Conservation (phyloP, 1,139 yeast species). For the Pichia cactophila region DNA sequence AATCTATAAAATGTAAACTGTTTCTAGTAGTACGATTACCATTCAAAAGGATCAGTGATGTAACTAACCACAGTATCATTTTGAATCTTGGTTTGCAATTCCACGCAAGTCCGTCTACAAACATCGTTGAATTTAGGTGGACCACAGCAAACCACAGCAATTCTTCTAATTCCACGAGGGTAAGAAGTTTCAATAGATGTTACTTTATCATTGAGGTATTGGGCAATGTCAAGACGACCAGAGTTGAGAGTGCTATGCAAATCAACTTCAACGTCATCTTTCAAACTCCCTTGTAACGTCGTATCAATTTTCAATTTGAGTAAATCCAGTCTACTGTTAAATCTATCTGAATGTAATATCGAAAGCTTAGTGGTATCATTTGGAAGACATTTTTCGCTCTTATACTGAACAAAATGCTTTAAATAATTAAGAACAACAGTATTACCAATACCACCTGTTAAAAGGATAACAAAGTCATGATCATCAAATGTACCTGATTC, state of each 20-base stretch:
- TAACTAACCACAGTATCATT: background rate
- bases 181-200: background rate
- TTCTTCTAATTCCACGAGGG: slow-evolving; percentile 2
- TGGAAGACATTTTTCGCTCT: background rate
- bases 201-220: slow-evolving; percentile 1
- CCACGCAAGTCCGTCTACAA: slow-evolving; percentile 5
- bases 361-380: background rate
- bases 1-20: slow-evolving; percentile 4
- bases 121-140: slow-evolving; percentile 8
- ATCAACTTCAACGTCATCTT: slow-evolving; percentile 1
- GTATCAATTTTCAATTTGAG: background rate
- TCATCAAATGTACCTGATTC: slow-evolving; percentile 4
- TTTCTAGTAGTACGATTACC: background rate
- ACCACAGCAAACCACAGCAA: slow-evolving; percentile 10
- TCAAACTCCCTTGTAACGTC: background rate
- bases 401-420: background rate
- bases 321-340: background rate
- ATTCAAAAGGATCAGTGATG: background rate
- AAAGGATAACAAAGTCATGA: slow-evolving; percentile 3
- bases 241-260: slow-evolving; percentile 2
- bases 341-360: slow-evolving; percentile 3
- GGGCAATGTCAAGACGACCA: slow-evolving; percentile 3
- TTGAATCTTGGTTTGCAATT: slow-evolving; percentile 1
- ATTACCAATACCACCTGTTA: slow-evolving; percentile 12
- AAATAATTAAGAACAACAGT: slow-evolving; percentile 7